Evolutionary conservation across 805 yeast genomes (phyloP).

Genomic region (Yarrowia deformans): DNA sequence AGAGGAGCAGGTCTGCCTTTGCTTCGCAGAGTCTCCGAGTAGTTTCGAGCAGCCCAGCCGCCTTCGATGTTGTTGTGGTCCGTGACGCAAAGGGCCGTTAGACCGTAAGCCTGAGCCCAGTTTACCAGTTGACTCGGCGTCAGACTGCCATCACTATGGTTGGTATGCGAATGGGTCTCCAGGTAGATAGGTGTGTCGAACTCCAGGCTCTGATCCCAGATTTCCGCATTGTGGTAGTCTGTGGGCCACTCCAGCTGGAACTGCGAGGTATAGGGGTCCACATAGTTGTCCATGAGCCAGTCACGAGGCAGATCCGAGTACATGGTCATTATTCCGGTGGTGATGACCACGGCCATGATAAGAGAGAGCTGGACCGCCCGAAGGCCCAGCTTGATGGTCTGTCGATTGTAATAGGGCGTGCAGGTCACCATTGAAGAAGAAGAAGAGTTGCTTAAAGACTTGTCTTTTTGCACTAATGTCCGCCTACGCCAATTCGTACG

Average conservation of each 20-base stretch:
- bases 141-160: slow-evolving; percentile 44
- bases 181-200: background rate
- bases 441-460: background rate
- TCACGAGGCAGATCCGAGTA: slow-evolving; percentile 30
- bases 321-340: slow-evolving; percentile 27
- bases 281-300: slow-evolving; percentile 9
- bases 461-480: background rate
- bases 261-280: slow-evolving; percentile 41
- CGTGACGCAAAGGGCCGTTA: slow-evolving; percentile 44
- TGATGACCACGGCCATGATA: slow-evolving; percentile 39
- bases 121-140: slow-evolving; percentile 44
- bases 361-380: slow-evolving; percentile 39
- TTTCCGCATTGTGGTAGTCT: slow-evolving; percentile 40
- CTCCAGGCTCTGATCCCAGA: slow-evolving; percentile 38
- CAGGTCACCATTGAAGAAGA: slow-evolving; percentile 24
- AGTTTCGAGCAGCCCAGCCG: slow-evolving; percentile 42
- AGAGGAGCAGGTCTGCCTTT: slow-evolving; percentile 38
- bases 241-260: slow-evolving; percentile 40
- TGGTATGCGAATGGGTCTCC: slow-evolving; percentile 45
- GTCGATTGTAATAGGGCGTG: slow-evolving; percentile 38
- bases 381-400: slow-evolving; percentile 31
- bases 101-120: slow-evolving; percentile 46
- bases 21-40: slow-evolving; percentile 37
- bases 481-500: background rate
- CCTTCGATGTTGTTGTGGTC: slow-evolving; percentile 46